A percentile compares a stretch with the other conserved stretches of the same genome.
Conservation (phyloP, 768 basidiomycete species). For the Strobilomyces confusus region DNA sequence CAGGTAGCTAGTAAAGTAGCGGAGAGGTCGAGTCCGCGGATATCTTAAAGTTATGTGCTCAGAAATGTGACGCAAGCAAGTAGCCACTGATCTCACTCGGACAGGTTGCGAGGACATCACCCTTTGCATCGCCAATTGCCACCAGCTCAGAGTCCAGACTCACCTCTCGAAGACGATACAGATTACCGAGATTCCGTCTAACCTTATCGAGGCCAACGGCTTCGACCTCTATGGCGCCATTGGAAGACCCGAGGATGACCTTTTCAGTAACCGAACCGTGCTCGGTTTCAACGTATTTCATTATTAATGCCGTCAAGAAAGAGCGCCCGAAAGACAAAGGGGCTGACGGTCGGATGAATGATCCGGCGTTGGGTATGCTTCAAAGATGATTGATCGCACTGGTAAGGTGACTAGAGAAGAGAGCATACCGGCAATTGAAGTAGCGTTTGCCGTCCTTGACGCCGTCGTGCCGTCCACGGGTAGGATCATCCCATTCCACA, state of each 20-base stretch:
- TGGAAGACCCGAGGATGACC: conserved; percentile 75
- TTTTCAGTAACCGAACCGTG: conserved; percentile 55
- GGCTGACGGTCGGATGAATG: conserved; percentile 74
- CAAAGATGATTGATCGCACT: conserved; percentile 8
- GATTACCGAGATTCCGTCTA: conserved; percentile 58
- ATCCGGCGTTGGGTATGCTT: conserved; percentile 64
- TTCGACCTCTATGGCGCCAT: conserved; percentile 80
- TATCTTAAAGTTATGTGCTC: conserved; percentile 45
- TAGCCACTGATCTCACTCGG: conserved; percentile 50
- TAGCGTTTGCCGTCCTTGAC: conserved; percentile 71
- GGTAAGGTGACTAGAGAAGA: conserved; percentile 10
- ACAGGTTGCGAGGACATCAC: conserved; percentile 53
- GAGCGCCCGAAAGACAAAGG: conserved; percentile 55
- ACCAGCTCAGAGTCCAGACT: conserved; percentile 74
- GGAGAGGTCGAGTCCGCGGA: conserved; percentile 81
- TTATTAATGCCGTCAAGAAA: conserved; percentile 68
- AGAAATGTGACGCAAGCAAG: conserved; percentile 9
- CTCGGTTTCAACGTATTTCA: conserved; percentile 72
- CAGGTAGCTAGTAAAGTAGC: conserved; percentile 68
- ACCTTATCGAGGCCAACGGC: conserved; percentile 82
- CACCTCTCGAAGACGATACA: conserved; percentile 69
- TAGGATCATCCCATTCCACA: conserved; percentile 92
- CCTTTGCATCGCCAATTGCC: conserved; percentile 45
- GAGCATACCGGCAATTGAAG: conserved; percentile 68
- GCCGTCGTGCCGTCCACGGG: conserved; percentile 86